Evolutionary conservation across 2,329 filamentous ascomycete genomes (phyloP).

Genomic region (Colletotrichum destructivum): DNA sequence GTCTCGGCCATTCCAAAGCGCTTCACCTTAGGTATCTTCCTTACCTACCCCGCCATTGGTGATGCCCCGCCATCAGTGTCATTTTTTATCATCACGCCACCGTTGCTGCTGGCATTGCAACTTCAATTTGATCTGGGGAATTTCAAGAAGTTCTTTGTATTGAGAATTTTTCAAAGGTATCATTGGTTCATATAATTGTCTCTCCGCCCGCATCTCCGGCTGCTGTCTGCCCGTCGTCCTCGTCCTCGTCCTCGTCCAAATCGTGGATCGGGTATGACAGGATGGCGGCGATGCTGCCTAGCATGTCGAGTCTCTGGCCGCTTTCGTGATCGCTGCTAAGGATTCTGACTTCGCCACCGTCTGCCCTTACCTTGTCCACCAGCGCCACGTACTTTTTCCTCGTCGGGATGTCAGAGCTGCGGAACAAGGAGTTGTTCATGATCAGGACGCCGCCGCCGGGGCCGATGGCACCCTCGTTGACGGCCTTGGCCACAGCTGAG

Average conservation of each 20-base stretch:
- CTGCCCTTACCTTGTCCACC: slow-evolving; percentile 88
- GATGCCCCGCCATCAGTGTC: slow-evolving; percentile 4
- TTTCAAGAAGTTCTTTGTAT: not conserved
- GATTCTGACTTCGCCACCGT: slow-evolving; percentile 90
- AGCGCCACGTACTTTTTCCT: slow-evolving; percentile 86
- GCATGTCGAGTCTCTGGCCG: slow-evolving; percentile 84
- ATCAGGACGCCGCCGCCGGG: slow-evolving; percentile 87
- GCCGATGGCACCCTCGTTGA: slow-evolving; percentile 90
- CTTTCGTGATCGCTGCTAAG: slow-evolving; percentile 96
- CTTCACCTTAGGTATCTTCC: not conserved
- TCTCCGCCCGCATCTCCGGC: slow-evolving; percentile 22
- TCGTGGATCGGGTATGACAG: slow-evolving; percentile 90
- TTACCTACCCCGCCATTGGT: slow-evolving; percentile 14
- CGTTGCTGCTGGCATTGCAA: not conserved
- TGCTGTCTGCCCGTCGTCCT: slow-evolving; percentile 46
- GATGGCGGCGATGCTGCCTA: slow-evolving; percentile 91
- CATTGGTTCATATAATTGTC: slow-evolving; percentile 27
- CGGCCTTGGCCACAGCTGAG: slow-evolving; percentile 84
- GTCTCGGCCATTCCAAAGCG: slow-evolving; percentile 1
- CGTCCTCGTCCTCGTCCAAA: slow-evolving; percentile 78
- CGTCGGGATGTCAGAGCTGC: slow-evolving; percentile 83
- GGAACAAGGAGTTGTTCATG: slow-evolving; percentile 89
- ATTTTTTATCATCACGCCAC: not conserved
- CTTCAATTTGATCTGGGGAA: too few species aligned
- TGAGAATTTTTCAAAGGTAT: slow-evolving; percentile 1